Percentiles rank a stretch among this genome's conserved stretches.
Conservation (phyloP, 2,329 filamentous ascomycete species). For the Aspergillus tamarii region DNA sequence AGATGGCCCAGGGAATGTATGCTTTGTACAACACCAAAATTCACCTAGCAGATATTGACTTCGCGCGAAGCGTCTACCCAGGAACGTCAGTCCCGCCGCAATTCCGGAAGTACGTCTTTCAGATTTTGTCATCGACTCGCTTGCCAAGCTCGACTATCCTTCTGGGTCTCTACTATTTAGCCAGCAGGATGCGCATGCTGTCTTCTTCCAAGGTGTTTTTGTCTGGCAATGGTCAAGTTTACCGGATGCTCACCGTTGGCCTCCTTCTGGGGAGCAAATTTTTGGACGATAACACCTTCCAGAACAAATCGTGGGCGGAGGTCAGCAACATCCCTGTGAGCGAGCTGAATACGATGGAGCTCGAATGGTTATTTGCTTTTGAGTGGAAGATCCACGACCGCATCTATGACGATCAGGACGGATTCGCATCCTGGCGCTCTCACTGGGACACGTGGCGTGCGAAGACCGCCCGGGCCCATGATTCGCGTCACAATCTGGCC, state of each 20-base stretch:
- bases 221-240: constrained; percentile 69
- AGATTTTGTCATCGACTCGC: constrained; percentile 86
- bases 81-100: constrained; percentile 66
- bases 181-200: constrained; percentile 78
- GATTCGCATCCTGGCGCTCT: constrained; percentile 65
- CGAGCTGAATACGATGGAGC: constrained; percentile 83
- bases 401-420: constrained; percentile 71
- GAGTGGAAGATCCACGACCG: constrained; percentile 86
- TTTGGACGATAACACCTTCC: constrained; percentile 94
- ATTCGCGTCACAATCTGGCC: constrained; percentile 55
- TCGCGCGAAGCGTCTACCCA: constrained; percentile 65
- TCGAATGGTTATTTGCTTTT: constrained; percentile 83
- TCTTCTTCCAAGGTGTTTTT: constrained; percentile 60
- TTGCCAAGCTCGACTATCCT: constrained; percentile 90
- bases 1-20: constrained; percentile 80
- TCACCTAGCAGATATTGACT: constrained; percentile 65
- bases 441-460: constrained; percentile 68
- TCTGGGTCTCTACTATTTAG: constrained; percentile 85
- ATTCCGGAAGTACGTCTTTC: constrained; percentile 89
- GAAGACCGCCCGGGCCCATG: constrained; percentile 52
- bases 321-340: constrained; percentile 85
- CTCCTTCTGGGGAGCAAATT: constrained; percentile 93
- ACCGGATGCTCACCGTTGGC: constrained; percentile 83
- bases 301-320: constrained; percentile 95
- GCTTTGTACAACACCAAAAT: constrained; percentile 59